These are phyloP conservation scores for Ceratobasidium sp. DNA, from an alignment of 1,284 basidiomycete genomes.

Conservation along the genomic window DNA sequence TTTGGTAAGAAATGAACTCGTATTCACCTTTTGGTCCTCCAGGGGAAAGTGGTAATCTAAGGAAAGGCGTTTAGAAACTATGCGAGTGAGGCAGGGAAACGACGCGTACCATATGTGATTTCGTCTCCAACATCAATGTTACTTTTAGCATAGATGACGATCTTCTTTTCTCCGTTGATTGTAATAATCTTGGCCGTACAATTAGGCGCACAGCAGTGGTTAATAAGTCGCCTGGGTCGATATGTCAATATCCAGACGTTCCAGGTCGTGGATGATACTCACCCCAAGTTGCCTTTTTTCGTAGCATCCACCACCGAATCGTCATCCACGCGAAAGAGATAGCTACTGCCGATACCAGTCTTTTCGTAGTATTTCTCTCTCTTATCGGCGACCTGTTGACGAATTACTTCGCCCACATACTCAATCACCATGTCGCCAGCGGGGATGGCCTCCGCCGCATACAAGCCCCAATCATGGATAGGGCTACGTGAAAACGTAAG, in stretches of 20 bases:
- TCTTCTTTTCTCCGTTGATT: conserved; percentile 98
- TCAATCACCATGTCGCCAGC: conserved; percentile 99
- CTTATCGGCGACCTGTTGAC: conserved; percentile 96
- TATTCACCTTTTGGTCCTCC: conserved; percentile 81
- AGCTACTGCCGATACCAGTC: conserved; percentile 95
- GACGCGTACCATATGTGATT: conserved; percentile 83
- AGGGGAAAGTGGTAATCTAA: conserved; percentile 94
- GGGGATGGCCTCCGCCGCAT: conserved; percentile 94
- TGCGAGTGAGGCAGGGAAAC: background rate
- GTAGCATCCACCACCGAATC: conserved; percentile 97
- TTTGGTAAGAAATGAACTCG: conserved; percentile 52
- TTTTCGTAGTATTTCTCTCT: conserved; percentile 97
- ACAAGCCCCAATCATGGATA: conserved; percentile 98
- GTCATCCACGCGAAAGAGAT: conserved; percentile 93
- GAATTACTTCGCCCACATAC: conserved; percentile 97
- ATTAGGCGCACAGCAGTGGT: conserved; percentile 97
- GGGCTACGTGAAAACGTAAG: conserved; percentile 95
- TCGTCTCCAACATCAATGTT: conserved; percentile 95
- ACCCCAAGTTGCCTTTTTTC: conserved; percentile 98
- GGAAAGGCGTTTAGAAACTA: conserved; percentile 3
- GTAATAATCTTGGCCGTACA: conserved; percentile 99
- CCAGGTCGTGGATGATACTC: conserved; percentile 56
- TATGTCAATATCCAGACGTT: conserved; percentile 15
- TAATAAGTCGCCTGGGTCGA: conserved; percentile 83
- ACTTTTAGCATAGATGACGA: conserved; percentile 98